Evolutionary conservation across 306 rosid species (phyloP).

Genomic region (Hylodesmum podocarpum): DNA sequence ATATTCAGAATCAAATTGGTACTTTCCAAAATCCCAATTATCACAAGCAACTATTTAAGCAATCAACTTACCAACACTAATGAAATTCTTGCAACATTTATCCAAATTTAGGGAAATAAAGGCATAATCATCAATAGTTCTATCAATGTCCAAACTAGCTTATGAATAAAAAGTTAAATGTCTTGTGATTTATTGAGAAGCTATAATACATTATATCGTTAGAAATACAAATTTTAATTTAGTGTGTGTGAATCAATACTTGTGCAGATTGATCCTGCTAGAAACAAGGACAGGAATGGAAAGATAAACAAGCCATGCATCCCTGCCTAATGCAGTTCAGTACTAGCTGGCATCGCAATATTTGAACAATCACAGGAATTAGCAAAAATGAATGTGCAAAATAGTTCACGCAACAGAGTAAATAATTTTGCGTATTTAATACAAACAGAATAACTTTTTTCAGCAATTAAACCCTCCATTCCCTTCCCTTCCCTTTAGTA

Average conservation of each 20-base stretch:
- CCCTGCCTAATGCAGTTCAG: neutral
- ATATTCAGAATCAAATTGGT: neutral
- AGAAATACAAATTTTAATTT: neutral
- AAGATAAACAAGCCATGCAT: neutral
- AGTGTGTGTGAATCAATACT: neutral
- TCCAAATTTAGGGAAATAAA: neutral
- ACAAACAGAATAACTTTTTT: neutral
- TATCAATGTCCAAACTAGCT: neutral
- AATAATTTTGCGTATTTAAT: no score
- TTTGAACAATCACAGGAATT: constrained; percentile 18
- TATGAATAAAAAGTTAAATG: neutral
- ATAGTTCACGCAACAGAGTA: neutral
- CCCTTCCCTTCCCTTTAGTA: neutral
- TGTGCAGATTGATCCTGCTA: neutral
- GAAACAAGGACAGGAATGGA: neutral
- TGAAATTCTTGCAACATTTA: neutral
- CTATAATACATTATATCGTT: neutral
- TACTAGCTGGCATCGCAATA: neutral
- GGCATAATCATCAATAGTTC: constrained; percentile 2
- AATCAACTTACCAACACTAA: neutral
- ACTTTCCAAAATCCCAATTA: neutral
- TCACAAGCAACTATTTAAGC: neutral
- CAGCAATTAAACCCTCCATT: neutral
- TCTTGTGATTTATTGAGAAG: neutral
- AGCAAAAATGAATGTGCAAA: neutral